These are phyloP conservation scores for Mycena sp. DNA, from an alignment of 1,284 basidiomycete species.

Conservation along the genomic window DNA sequence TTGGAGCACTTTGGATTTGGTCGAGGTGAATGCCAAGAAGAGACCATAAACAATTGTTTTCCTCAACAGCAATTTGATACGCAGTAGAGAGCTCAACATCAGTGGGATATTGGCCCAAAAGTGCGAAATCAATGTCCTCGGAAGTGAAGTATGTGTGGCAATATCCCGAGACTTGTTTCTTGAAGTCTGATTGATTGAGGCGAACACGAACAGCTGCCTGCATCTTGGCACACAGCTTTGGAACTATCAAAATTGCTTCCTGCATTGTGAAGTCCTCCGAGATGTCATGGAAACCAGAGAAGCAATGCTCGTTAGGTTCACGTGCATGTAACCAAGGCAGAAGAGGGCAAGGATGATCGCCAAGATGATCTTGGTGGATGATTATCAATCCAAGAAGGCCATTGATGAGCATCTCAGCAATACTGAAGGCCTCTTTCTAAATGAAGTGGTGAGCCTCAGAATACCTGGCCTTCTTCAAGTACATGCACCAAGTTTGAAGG, in stretches of 20 bases:
- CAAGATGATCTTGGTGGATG: no score
- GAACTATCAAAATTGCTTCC: no score
- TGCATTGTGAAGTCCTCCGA: no score
- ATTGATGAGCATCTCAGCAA: slow-evolving; percentile 41
- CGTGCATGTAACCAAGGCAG: slow-evolving; percentile 47
- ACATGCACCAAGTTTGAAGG: slow-evolving; percentile 47
- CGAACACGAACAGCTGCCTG: slow-evolving; percentile 20
- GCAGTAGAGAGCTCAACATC: no score
- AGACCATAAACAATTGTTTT: no score
- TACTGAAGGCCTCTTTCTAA: slow-evolving; percentile 45
- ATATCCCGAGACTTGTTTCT: slow-evolving; percentile 27
- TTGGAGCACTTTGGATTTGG: no score
- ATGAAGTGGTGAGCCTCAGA: slow-evolving; percentile 37
- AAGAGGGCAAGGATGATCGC: slow-evolving; percentile 27
- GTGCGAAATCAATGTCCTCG: slow-evolving; percentile 3
- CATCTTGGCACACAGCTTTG: slow-evolving; percentile 32
- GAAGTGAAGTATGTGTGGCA: slow-evolving; percentile 30
- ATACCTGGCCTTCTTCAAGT: slow-evolving; percentile 36
- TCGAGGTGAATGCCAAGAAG: no score
- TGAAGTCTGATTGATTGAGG: background rate
- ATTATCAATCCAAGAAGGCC: slow-evolving; percentile 43
- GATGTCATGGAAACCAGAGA: no score
- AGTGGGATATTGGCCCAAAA: no score
- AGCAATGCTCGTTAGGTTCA: slow-evolving; percentile 47
- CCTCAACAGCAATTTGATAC: no score